A percentile compares a stretch with the other conserved stretches of the same genome.
Conservation (phyloP, 2,329 filamentous ascomycete genomes). For the Claviceps purpurea region DNA sequence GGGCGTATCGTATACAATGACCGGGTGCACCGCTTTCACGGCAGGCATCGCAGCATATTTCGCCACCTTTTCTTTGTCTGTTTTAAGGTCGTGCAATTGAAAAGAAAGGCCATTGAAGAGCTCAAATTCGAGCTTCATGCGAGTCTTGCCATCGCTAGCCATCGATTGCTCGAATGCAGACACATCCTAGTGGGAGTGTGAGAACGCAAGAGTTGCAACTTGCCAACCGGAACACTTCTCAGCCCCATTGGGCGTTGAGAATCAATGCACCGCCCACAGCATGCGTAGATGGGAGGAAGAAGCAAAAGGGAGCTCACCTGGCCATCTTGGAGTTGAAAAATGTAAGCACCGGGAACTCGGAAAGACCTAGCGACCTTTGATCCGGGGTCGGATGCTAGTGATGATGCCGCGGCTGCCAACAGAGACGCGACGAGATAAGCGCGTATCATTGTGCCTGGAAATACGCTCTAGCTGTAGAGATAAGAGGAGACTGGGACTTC, state of each 20-base stretch:
- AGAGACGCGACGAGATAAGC: constrained; percentile 7
- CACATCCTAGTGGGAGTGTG: constrained; percentile 7
- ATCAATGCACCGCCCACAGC: background rate
- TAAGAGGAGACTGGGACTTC: too few species aligned
- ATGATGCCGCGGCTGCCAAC: constrained; percentile 7
- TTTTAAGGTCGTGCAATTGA: constrained; percentile 33
- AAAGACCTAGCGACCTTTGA: background rate
- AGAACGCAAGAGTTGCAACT: background rate
- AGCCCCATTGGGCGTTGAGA: background rate
- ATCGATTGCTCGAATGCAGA: constrained; percentile 8
- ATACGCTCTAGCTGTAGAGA: background rate
- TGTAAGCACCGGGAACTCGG: constrained; percentile 11
- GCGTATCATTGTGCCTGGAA: constrained; percentile 7
- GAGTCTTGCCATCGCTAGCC: constrained; percentile 24
- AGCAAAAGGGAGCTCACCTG: constrained; percentile 7
- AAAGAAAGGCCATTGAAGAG: constrained; percentile 43
- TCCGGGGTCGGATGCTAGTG: background rate
- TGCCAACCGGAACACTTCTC: background rate
- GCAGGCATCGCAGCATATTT: constrained; percentile 27
- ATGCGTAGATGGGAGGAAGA: background rate
- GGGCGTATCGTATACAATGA: constrained; percentile 31
- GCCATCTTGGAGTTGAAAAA: constrained; percentile 10
- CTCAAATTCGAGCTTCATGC: constrained; percentile 34
- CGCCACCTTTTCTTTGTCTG: constrained; percentile 27
- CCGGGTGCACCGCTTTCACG: constrained; percentile 37